These are phyloP conservation scores for Penicillium herquei DNA, from an alignment of 495 filamentous ascomycete species.

Conservation along the genomic window DNA sequence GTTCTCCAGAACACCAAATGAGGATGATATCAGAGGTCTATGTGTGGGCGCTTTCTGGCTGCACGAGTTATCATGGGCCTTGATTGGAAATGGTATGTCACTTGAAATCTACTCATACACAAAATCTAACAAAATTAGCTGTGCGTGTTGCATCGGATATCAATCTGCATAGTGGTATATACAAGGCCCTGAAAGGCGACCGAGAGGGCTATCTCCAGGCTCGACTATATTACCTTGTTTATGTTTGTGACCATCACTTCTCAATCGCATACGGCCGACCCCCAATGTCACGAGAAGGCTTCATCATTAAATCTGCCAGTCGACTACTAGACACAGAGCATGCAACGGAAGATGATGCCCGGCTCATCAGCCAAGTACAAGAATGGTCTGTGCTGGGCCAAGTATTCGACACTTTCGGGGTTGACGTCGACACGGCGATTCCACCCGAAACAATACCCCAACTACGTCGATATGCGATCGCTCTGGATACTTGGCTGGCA, in stretches of 20 bases:
- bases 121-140: conserved; percentile 20
- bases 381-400: conserved; percentile 30
- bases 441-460: conserved; percentile 19
- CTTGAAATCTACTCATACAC: not conserved
- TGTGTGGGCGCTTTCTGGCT: conserved; percentile 40
- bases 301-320: conserved; percentile 22
- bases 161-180: conserved; percentile 32
- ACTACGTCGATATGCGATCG: conserved; percentile 25
- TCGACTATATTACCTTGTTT: conserved; percentile 35
- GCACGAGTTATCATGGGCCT: conserved; percentile 31
- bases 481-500: conserved; percentile 31
- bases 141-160: conserved; percentile 31
- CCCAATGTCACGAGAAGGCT: conserved; percentile 34
- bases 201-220: conserved; percentile 26
- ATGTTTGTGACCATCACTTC: conserved; percentile 40
- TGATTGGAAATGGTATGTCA: conserved; percentile 27
- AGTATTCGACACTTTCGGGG: conserved; percentile 40
- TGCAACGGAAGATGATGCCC: conserved; percentile 34
- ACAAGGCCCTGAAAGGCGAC: conserved; percentile 28
- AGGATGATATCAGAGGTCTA: conserved; percentile 32
- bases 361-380: conserved; percentile 37
- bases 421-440: conserved; percentile 34
- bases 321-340: conserved; percentile 25
- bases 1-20: conserved; percentile 20
- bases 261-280: conserved; percentile 34